Percentiles rank a stretch among this genome's conserved stretches.
These are phyloP conservation scores for Aspergillus thermomutatus DNA, from an alignment of 2,329 filamentous ascomycete species.

Conservation along the genomic window DNA sequence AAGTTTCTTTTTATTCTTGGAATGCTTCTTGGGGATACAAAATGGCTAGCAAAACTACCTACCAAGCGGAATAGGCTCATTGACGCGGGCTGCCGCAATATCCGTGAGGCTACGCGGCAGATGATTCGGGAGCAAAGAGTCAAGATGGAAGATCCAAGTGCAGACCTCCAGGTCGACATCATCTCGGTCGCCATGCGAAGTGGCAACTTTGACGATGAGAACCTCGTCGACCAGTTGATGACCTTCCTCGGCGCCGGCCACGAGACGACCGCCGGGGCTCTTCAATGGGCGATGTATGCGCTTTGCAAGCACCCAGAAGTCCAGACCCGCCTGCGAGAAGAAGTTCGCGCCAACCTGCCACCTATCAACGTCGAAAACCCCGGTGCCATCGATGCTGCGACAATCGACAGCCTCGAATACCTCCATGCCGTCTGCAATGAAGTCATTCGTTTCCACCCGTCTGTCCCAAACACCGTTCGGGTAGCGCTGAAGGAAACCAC, in stretches of 20 bases:
- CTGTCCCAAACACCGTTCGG: constrained; percentile 69
- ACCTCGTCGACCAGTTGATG: not conserved
- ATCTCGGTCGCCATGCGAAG: not conserved
- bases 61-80: not conserved
- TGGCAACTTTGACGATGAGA: not conserved
- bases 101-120: not conserved
- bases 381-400: not conserved
- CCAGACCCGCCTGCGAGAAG: constrained; percentile 27
- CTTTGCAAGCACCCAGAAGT: constrained; percentile 60
- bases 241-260: constrained; percentile 53
- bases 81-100: not conserved
- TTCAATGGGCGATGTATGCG: constrained; percentile 68
- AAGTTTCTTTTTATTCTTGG: not conserved
- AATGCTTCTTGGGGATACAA: not conserved
- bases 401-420: constrained; percentile 12
- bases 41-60: not conserved
- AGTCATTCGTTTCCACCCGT: constrained; percentile 68
- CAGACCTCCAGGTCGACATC: not conserved
- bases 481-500: constrained; percentile 63
- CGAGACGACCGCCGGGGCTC: constrained; percentile 73
- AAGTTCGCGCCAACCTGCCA: constrained; percentile 41
- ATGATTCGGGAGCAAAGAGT: not conserved
- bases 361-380: not conserved
- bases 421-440: constrained; percentile 77
- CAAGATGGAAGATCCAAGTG: not conserved